Conservation (phyloP, 495 filamentous ascomycete genomes). For the Penicillium coffeae region DNA sequence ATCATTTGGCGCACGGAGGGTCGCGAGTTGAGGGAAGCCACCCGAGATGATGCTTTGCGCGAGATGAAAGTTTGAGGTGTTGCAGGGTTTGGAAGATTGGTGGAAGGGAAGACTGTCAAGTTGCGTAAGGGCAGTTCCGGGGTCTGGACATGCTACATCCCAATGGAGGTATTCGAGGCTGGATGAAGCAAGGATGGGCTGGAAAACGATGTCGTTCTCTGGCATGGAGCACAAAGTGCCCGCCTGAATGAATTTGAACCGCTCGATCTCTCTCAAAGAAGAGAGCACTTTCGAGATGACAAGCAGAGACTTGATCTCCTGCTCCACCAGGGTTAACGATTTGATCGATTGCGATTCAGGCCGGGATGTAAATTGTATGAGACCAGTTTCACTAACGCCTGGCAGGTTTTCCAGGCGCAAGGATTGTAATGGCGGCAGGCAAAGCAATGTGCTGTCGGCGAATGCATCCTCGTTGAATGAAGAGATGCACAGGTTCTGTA, state of each 20-base stretch:
- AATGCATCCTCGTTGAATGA: slow-evolving; percentile 69
- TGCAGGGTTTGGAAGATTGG: slow-evolving; percentile 29
- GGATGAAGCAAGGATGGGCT: slow-evolving; percentile 65
- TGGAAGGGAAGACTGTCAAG: slow-evolving; percentile 40
- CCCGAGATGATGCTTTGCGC: slow-evolving; percentile 64
- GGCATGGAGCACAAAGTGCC: slow-evolving; percentile 56
- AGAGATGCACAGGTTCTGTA: slow-evolving; percentile 72
- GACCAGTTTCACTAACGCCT: slow-evolving; percentile 72
- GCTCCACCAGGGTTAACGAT: slow-evolving; percentile 61
- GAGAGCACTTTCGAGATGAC: slow-evolving; percentile 73
- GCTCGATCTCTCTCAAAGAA: slow-evolving; percentile 56
- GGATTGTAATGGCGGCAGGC: slow-evolving; percentile 67
- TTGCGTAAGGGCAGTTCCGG: slow-evolving; percentile 36
- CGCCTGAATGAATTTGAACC: slow-evolving; percentile 69
- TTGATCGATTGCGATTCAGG: slow-evolving; percentile 52
- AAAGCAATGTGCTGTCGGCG: slow-evolving; percentile 63
- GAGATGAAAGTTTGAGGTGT: slow-evolving; percentile 65
- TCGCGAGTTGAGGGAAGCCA: slow-evolving; percentile 67
- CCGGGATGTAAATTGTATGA: slow-evolving; percentile 66
- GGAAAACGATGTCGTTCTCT: slow-evolving; percentile 55
- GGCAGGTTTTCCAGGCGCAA: slow-evolving; percentile 72
- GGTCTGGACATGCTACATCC: slow-evolving; percentile 62
- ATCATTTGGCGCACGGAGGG: slow-evolving; percentile 69
- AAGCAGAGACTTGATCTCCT: slow-evolving; percentile 61
- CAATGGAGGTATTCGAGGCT: slow-evolving; percentile 71